Percentiles rank a stretch among this genome's conserved stretches.
These are phyloP conservation scores for Isabelozyma pseudorhagii DNA, from an alignment of 805 yeast species.

Conservation along the genomic window DNA sequence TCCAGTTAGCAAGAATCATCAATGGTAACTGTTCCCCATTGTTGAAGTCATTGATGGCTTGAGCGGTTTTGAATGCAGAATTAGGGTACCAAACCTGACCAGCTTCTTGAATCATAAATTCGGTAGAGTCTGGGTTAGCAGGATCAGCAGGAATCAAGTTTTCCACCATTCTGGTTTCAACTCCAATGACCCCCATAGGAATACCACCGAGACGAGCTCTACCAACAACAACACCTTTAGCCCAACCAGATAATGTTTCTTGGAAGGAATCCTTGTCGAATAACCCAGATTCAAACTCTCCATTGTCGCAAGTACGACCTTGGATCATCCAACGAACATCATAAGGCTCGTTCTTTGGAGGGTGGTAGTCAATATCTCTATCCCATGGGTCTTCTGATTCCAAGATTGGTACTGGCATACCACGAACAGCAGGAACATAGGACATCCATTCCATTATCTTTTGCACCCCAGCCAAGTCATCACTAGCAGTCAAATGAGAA, in stretches of 20 bases:
- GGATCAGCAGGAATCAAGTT: conserved; percentile 96
- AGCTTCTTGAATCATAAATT: conserved; percentile 84
- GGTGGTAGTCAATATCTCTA: conserved; percentile 81
- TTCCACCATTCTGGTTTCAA: conserved; percentile 87
- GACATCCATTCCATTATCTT: conserved; percentile 95
- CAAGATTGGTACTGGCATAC: conserved; percentile 85
- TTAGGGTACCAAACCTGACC: conserved; percentile 99
- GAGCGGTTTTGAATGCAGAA: conserved; percentile 98
- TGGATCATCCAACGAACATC: conserved; percentile 95
- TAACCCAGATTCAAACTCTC: conserved; percentile 78
- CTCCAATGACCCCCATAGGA: conserved; percentile 97
- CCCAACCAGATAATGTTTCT: conserved; percentile 98
- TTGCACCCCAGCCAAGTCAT: conserved; percentile 94
- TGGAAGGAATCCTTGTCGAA: conserved; percentile 92
- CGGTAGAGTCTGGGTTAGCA: conserved; percentile 94
- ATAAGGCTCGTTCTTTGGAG: conserved; percentile 67
- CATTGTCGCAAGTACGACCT: conserved; percentile 70
- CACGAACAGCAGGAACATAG: conserved; percentile 87
- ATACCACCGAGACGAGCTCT: conserved; percentile 99
- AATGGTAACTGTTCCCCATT: conserved; percentile 97
- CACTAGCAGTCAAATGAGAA: conserved; percentile 94
- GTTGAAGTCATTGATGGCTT: conserved; percentile 96
- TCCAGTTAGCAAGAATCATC: conserved; percentile 98
- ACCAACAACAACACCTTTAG: conserved; percentile 97
- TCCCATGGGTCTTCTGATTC: conserved; percentile 89